Evolutionary conservation across 2,329 filamentous ascomycete species (phyloP), one percentile per base, ranked within the genome.

Genomic region (Microdochium bolleyi): DNA sequence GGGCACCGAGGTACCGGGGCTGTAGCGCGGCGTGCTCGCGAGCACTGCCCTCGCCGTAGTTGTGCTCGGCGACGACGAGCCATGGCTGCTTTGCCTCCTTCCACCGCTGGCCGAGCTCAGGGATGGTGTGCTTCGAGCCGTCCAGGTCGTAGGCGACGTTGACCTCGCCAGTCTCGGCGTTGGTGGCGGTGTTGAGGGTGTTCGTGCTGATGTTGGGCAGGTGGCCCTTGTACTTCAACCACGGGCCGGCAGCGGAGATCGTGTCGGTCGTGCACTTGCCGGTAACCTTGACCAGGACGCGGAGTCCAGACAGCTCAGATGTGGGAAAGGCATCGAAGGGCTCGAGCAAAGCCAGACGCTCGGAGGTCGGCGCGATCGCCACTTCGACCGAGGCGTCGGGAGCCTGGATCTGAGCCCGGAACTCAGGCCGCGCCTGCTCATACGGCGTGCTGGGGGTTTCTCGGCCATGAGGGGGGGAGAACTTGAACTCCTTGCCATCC

Each of bases 221-320:
- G 72, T 99, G 94, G 57, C 94, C 94, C 79, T 97, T 97, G 83
- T 97, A 99, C 74, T 97, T 97, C 61, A 99, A 83, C 92, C 92
- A 97, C 16, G 92, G 92, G 5, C 92, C 92, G 1, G 92, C 92
- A 32, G 92, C 92, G 37, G 92, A 97, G 72, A 99, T 99, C 62
- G 94, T 97, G 73, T 99, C 94, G 46, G 94, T 99, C 53, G 94
- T 99, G 79, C 94, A 99, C 75, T 99, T 96, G 58, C 94, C 94
- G 58, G 92, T 88, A 58, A 97, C 88, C 75, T 97, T 97, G 78
- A 95, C 92, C 16, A 99, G 85, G 19, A 99, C 91, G 51, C 85
- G 85, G 49, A 99, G 82, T 25, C 82, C 84, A 44, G 79, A 75
- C 27, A 97, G 80, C 52, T 99, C 92, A 2, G 76, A 73, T 48